Conservation (phyloP, 2,329 filamentous ascomycete genomes). For the Cordyceps farinosa region DNA sequence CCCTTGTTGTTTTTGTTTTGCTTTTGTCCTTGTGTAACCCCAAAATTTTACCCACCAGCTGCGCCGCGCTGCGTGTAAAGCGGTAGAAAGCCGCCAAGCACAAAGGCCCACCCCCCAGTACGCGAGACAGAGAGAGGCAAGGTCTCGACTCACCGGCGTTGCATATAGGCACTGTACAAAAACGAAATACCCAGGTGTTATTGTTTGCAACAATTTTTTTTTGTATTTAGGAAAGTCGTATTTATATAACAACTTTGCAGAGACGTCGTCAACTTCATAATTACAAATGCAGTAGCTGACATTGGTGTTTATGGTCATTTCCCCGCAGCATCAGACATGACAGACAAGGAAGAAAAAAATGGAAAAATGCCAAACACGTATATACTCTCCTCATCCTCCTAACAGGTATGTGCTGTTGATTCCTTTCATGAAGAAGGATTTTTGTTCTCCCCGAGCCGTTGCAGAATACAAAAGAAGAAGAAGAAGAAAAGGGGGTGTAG, state of each 20-base stretch:
- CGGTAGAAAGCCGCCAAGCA: too few species aligned
- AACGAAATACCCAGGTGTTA: too few species aligned
- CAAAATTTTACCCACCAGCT: too few species aligned
- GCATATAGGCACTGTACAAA: too few species aligned
- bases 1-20: background rate
- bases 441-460: background rate
- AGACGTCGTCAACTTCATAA: conserved; percentile 3
- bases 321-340: background rate
- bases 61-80: too few species aligned
- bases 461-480: background rate
- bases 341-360: background rate
- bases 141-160: too few species aligned
- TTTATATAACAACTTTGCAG: background rate
- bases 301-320: background rate
- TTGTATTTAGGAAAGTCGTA: background rate
- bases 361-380: background rate
- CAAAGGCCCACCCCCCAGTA: too few species aligned
- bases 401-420: conserved; percentile 4
- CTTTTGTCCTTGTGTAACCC: background rate
- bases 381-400: background rate
- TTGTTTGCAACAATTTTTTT: background rate
- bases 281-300: conserved; percentile 1
- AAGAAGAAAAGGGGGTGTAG: background rate
- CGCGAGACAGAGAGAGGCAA: too few species aligned
- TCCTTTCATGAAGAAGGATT: background rate